phyloP scores from a whole-genome alignment of 768 basidiomycete species.

The Tylopilus sp. region DNA sequence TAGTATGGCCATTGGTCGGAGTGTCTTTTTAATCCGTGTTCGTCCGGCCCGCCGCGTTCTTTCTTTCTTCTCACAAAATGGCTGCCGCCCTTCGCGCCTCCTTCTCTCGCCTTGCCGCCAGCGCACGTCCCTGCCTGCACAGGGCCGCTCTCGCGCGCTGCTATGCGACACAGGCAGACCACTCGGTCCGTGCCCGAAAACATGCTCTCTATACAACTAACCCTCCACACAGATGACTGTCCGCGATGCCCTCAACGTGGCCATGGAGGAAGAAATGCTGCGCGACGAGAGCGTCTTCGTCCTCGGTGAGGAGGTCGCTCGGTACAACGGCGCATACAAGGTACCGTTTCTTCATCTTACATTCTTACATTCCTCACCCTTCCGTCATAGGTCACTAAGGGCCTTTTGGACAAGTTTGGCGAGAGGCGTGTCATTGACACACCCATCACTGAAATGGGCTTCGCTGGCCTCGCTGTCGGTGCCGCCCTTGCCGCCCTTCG shows the following conservation, averaged over 20 bases:
- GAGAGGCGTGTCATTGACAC: slow-evolving; percentile 98
- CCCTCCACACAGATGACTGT: slow-evolving; percentile 78
- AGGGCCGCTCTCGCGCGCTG: slow-evolving; percentile 46
- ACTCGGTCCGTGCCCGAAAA: slow-evolving; percentile 40
- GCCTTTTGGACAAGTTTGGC: slow-evolving; percentile 97
- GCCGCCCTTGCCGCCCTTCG: slow-evolving; percentile 92
- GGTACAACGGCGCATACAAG: slow-evolving; percentile 98
- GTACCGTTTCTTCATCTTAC: slow-evolving; percentile 34
- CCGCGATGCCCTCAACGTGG: slow-evolving; percentile 94
- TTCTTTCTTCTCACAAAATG: slow-evolving; percentile 38
- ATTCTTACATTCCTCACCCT: slow-evolving; percentile 9
- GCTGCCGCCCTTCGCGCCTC: slow-evolving; percentile 53
- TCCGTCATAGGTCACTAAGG: slow-evolving; percentile 87
- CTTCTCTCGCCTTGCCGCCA: slow-evolving; percentile 55
- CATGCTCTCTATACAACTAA: slow-evolving; percentile 19
- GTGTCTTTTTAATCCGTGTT: slow-evolving; percentile 17
- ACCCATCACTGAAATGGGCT: slow-evolving; percentile 97
- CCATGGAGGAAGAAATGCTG: slow-evolving; percentile 99
- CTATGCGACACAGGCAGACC: slow-evolving; percentile 60
- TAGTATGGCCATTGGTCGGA: slow-evolving; percentile 44
- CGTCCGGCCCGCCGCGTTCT: slow-evolving; percentile 11
- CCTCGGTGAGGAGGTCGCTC: slow-evolving; percentile 96
- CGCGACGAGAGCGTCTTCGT: slow-evolving; percentile 94
- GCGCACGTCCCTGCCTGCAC: slow-evolving; percentile 43
- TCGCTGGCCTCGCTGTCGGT: slow-evolving; percentile 94